Percentiles rank a stretch among this genome's conserved stretches.
These are phyloP conservation scores for Chlorella sorokiniana DNA, from an alignment of 139 green algal genomes.

Conservation along the genomic window DNA sequence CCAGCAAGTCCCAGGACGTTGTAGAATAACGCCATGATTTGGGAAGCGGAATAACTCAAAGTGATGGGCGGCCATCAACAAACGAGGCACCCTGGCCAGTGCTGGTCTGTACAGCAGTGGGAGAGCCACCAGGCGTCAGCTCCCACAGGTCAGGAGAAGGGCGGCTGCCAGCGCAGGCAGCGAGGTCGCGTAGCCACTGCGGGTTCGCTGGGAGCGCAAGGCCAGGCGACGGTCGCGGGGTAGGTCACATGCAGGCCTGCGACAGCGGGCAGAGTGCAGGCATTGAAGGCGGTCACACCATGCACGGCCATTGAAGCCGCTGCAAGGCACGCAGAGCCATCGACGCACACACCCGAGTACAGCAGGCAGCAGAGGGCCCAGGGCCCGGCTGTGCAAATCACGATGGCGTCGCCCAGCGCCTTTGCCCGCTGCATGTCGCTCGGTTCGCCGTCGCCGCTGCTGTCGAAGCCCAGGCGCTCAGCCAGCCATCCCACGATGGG, in stretches of 20 bases:
- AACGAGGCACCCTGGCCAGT: too few relatives aligned
- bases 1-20: too few relatives aligned
- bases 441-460: not conserved
- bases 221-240: constrained; percentile 34
- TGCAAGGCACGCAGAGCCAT: not conserved
- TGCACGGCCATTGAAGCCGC: not conserved
- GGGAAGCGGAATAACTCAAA: too few relatives aligned
- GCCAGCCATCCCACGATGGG: constrained; percentile 61
- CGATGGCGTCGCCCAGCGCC: constrained; percentile 51
- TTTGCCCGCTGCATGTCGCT: constrained; percentile 42
- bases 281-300: not conserved
- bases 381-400: constrained; percentile 50
- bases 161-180: not conserved
- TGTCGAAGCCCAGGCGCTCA: constrained; percentile 40
- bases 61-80: not conserved
- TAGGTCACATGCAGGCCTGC: constrained; percentile 40
- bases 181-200: not conserved
- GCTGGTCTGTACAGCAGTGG: not conserved
- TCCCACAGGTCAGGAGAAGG: not conserved
- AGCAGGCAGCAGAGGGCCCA: constrained; percentile 52
- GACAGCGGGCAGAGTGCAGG: not conserved
- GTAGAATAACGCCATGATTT: too few relatives aligned
- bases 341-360: constrained; percentile 15
- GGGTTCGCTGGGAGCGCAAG: constrained; percentile 17
- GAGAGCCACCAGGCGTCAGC: not conserved